Base-by-base conservation (phyloP, 75 land plant species). In the Pinus tabuliformis region DNA sequence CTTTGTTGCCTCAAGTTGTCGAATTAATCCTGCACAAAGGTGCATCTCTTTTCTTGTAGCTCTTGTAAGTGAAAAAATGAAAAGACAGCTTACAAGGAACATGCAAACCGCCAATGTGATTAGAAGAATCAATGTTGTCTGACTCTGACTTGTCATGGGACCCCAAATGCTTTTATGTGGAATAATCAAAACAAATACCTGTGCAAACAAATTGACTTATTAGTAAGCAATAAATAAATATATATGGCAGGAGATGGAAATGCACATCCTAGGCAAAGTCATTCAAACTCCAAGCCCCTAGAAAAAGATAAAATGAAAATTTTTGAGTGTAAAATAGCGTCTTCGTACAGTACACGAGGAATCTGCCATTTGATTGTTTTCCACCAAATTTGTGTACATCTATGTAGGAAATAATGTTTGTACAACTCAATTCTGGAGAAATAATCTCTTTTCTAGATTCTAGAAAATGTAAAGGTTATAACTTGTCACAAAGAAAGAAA, bases 1-100 rank as follows among this genome's bases (percentile, higher is more conserved):
- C 62, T 85, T 82, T 18, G 90, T 89, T 22, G 93, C 86, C 57
- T 95, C 90, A 76, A 86, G 81, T 75, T 94, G 95, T 52, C 86
- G 86, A 3, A 94, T 85, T 6, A 87, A 78, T 12, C 80, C 61
- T 7, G 83, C 78, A 42, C 84, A 49, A 18, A 90, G 75, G 11
- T 75, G 26, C 79, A 87, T 81, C 72, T 82, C 84, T 65, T 81
- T 78, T 60, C 62, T 80, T 20, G 75, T 78, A 14, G 85, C 83
- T 77, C 76, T 75, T 28, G 75, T 72, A 20, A 84, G 62, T 5
- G 84, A 15, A 15, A 76, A 58, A 16, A 87, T 42, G 24, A 88
- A 82, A 70, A 72, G 77, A 57, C 60, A 58, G 56, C 80, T 56
- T 11, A 76, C 22, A 42, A 87, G 28, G 33, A 76, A 64, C 26